These are phyloP conservation scores for Bifiguratus adelaidae DNA, from an alignment of 192 early-diverging fungal species.

Conservation along the genomic window DNA sequence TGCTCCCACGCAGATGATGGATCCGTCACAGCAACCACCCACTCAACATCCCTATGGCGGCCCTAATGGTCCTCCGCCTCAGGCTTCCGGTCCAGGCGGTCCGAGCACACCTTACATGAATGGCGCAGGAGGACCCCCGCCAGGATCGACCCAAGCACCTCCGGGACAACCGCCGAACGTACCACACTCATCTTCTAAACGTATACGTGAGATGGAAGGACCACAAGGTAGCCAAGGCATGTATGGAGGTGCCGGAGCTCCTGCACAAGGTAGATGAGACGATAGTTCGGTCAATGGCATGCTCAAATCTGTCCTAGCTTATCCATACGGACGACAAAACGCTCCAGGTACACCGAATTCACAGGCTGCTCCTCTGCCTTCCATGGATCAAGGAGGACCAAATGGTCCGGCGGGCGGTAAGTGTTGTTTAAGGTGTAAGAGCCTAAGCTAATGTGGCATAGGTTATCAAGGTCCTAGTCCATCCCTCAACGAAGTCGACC, in stretches of 20 bases:
- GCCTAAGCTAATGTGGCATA: conserved; percentile 24
- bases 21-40: conserved; percentile 23
- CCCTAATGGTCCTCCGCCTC: conserved; percentile 8
- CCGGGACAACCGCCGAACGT: too few species aligned
- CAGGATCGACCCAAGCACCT: too few species aligned
- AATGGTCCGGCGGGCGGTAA: neutral
- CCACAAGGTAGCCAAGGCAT: conserved; percentile 24
- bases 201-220: too few species aligned
- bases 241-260: neutral
- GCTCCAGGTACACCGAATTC: conserved; percentile 8
- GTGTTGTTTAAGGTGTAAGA: conserved; percentile 12
- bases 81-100: neutral
- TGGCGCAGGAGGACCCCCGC: conserved; percentile 1
- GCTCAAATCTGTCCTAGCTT: neutral
- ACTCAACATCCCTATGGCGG: conserved; percentile 7
- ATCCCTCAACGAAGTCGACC: conserved; percentile 70
- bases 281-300: too few species aligned
- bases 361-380: conserved; percentile 4
- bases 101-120: conserved; percentile 9
- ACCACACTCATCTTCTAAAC: too few species aligned
- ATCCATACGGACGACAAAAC: conserved; percentile 1
- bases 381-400: neutral
- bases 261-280: too few species aligned
- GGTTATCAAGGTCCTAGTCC: too few species aligned
- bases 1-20: conserved; percentile 40